Base-by-base conservation (phyloP, 1,284 basidiomycete genomes). In the Ganoderma resinaceum region DNA sequence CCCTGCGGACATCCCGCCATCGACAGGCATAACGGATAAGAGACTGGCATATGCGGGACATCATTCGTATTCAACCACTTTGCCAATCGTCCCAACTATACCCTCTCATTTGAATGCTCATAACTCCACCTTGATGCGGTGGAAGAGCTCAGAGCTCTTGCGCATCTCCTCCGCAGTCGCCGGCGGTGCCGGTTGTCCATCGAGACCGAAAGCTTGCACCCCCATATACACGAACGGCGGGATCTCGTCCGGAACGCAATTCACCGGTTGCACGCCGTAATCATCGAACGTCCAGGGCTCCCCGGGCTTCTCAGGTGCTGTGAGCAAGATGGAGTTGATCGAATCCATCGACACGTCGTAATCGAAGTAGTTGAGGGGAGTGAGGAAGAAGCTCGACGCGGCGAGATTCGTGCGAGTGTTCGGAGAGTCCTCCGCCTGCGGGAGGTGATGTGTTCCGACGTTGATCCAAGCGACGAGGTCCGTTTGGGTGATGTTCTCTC, bases 391-490 rank as follows among this genome's bases (percentile, higher is more conserved):
- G 72, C 87, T 87, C 0, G 88, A 86, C 9, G 87, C 80, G 2
- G 89, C 89, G 12, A 83, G 78, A 74, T 88, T 90, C 12, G 87
- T 88, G 68, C 88, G 85, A 2, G 89, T 90, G 73, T 86, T 88
- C 0, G 89, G 87, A 1, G 84, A 80, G 76, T 89, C 89, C 76
- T 89, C 89, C 4, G 87, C 83, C 75, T 87, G 87, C 2, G 88
- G 87, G 82, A 87, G 76, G 73, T 89, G 88, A 75, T 89, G 88
- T 81, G 83, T 91, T 20, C 89, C 90, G 61, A 91, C 76, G 72
- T 91, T 90, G 66, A 90, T 75, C 87, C 89, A 91, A 9, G 86
- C 85, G 6, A 91, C 89, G 37, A 91, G 78, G 77, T 89, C 88
- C 68, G 87, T 80, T 76, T 90, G 87, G 0, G 83, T 85, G 67